phyloP scores from a whole-genome alignment of 2,329 filamentous ascomycete genomes.

The Raffaelea deltoideospora region DNA sequence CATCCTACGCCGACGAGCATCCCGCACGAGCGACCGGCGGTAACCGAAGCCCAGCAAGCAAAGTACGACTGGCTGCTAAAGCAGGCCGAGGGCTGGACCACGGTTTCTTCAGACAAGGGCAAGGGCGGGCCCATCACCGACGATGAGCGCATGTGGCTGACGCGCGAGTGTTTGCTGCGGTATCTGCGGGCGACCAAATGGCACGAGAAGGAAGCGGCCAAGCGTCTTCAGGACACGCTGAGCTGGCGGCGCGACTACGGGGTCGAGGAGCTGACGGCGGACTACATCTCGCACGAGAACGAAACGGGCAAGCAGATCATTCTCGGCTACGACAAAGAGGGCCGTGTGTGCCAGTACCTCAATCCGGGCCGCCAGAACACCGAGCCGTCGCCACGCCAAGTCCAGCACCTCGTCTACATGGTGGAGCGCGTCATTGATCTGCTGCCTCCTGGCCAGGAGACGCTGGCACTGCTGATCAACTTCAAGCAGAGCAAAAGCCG shows the following conservation, averaged over 20 bases:
- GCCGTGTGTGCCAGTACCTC: slow-evolving; percentile 80
- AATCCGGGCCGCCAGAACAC: slow-evolving; percentile 89
- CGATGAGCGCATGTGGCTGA: slow-evolving; percentile 76
- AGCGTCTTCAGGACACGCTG: slow-evolving; percentile 67
- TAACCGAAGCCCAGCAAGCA: slow-evolving; percentile 61
- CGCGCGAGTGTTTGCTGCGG: slow-evolving; percentile 77
- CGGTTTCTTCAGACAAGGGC: slow-evolving; percentile 43
- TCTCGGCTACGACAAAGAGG: slow-evolving; percentile 72
- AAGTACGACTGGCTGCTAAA: slow-evolving; percentile 72
- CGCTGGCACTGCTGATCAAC: slow-evolving; percentile 74
- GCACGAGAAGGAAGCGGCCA: slow-evolving; percentile 58
- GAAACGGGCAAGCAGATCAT: slow-evolving; percentile 93
- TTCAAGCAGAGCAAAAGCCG: slow-evolving; percentile 69
- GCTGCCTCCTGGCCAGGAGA: slow-evolving; percentile 78
- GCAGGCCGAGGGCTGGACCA: slow-evolving; percentile 55
- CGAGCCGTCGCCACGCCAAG: slow-evolving; percentile 67
- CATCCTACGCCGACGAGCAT: slow-evolving; percentile 40
- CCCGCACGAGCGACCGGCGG: slow-evolving; percentile 37
- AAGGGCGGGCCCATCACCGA: slow-evolving; percentile 55
- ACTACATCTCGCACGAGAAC: slow-evolving; percentile 86
- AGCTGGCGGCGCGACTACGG: slow-evolving; percentile 87
- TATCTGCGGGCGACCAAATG: slow-evolving; percentile 93
- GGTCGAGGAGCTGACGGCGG: slow-evolving; percentile 60
- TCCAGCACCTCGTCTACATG: slow-evolving; percentile 94
- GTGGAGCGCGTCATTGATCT: slow-evolving; percentile 78